phyloP scores from a whole-genome alignment of 768 basidiomycete species.

The Psilocybe tampanensis region DNA sequence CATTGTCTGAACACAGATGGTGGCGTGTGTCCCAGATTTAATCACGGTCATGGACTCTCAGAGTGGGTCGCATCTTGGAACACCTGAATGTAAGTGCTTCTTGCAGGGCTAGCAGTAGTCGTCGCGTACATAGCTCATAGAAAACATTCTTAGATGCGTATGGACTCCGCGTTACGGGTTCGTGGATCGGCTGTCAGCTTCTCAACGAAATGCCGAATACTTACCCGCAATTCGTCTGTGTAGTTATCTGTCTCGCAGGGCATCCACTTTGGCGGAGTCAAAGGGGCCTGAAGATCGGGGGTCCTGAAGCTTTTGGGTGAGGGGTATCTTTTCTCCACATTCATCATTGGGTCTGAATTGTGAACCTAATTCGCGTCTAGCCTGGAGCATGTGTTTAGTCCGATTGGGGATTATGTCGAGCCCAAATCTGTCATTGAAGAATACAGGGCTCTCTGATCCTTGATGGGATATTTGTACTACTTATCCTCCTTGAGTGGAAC shows the following conservation, averaged over 20 bases:
- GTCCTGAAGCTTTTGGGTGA: constrained; percentile 56
- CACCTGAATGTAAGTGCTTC: constrained; percentile 43
- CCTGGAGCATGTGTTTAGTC: constrained; percentile 34
- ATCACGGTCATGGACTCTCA: constrained; percentile 66
- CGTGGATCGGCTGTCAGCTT: constrained; percentile 31
- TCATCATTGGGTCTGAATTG: neutral
- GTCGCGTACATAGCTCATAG: neutral
- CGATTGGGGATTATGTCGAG: constrained; percentile 41
- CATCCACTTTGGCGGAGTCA: constrained; percentile 57
- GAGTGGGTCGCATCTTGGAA: constrained; percentile 61
- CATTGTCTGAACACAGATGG: constrained; percentile 33
- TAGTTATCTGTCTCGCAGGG: constrained; percentile 39
- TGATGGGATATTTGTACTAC: neutral
- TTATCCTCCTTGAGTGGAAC: neutral
- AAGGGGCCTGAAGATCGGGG: constrained; percentile 52
- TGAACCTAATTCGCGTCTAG: constrained; percentile 12
- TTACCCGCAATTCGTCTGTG: neutral
- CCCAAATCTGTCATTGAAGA: constrained; percentile 51
- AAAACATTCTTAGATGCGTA: constrained; percentile 41
- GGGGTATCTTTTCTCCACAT: neutral
- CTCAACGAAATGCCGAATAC: neutral
- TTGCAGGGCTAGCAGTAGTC: neutral
- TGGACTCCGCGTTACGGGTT: constrained; percentile 59
- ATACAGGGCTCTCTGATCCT: constrained; percentile 20
- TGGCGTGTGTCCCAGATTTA: constrained; percentile 65